These are phyloP conservation scores for Harringtonia aguacate DNA, from an alignment of 2,329 filamentous ascomycete species.

Conservation along the genomic window DNA sequence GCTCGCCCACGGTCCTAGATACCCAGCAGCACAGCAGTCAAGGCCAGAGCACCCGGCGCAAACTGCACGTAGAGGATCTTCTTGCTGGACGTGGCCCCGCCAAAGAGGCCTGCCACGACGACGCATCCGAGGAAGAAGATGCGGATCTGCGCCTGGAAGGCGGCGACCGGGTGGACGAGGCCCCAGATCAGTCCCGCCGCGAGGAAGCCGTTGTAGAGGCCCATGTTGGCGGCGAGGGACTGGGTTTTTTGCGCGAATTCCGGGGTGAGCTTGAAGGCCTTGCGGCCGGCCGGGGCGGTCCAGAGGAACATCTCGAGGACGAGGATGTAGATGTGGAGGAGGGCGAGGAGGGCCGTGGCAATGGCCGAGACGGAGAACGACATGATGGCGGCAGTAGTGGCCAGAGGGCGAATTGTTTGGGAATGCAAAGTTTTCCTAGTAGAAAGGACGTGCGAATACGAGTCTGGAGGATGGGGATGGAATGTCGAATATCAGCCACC, in stretches of 20 bases:
- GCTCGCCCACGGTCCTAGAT: too few relatives aligned
- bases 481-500: too few relatives aligned
- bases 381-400: too few relatives aligned
- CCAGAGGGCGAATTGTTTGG: too few relatives aligned
- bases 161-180: constrained; percentile 30
- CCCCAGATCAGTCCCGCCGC: constrained; percentile 36
- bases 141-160: constrained; percentile 30
- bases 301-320: constrained; percentile 39
- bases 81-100: constrained; percentile 27
- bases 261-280: constrained; percentile 30
- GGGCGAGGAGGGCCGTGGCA: constrained; percentile 26
- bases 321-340: constrained; percentile 36
- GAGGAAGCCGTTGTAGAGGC: constrained; percentile 43
- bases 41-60: constrained; percentile 21
- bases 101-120: constrained; percentile 31
- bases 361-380: constrained; percentile 3
- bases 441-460: too few relatives aligned
- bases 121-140: constrained; percentile 38
- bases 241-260: constrained; percentile 34
- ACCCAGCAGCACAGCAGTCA: constrained; percentile 17
- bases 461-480: too few relatives aligned
- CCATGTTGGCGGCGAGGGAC: constrained; percentile 36
- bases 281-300: constrained; percentile 32
- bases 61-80: constrained; percentile 34
- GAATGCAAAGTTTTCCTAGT: too few relatives aligned